Base-by-base conservation (phyloP, 371 early-diverging fungal species). In the Choanephora cucurbitarum region DNA sequence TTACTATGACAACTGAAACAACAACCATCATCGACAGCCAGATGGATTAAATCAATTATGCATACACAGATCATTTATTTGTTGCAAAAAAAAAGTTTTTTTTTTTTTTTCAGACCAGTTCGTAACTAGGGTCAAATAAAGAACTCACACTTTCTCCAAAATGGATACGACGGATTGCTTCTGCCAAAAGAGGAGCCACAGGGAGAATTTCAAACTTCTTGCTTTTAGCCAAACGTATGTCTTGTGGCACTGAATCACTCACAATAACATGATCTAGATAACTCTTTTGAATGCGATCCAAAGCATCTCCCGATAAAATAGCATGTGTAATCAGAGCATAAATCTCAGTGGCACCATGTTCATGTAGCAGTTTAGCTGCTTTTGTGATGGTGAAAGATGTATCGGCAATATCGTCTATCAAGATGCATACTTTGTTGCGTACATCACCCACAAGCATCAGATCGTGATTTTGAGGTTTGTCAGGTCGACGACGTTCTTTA, bases 321-420 rank as follows among this genome's bases (percentile, higher is more conserved):
- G 85, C 91, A 65, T 98, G 98, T 5, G 94, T 95, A 17, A 95
- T 90, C 37, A 96, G 82, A 2, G 95, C 96, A 67, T 91, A 93
- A 42, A 98, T 90, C 56, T 84, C 80, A 22, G 83, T 74, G 2
- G 97, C 96, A 3, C 98, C 98, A 61, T 89, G 88, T 48, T 90
- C 87, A 56, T 84, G 83, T 23, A 98, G 76, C 22, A 91, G 73
- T 59, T 91, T 85, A 40, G 98, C 94, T 0, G 97, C 98, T 45
- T 88, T 81, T 42, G 89, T 90, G 49, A 98, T 78, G 0, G 98
- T 98, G 51, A 84, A 87, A 28, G 91, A 93, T 11, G 97, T 98
- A 69, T 97, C 97, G 21, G 93, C 91, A 73, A 98, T 96, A 71
- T 98, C 98, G 68, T 98, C 98, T 17, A 98, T 88, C 31, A 97